These are phyloP conservation scores for Aspergillus sergii DNA, from an alignment of 2,329 filamentous ascomycete species.

Conservation along the genomic window DNA sequence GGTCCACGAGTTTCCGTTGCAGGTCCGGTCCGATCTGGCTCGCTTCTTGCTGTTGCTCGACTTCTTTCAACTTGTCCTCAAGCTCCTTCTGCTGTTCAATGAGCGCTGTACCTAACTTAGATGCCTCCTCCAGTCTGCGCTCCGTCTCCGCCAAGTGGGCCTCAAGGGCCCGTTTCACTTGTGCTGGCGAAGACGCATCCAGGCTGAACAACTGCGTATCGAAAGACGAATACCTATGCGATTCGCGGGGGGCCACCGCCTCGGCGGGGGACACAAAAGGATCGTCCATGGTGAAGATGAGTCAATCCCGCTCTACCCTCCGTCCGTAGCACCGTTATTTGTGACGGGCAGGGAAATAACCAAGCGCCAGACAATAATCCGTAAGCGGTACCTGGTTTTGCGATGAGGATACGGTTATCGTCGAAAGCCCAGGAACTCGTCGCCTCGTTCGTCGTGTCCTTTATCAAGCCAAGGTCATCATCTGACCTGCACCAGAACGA, in stretches of 20 bases:
- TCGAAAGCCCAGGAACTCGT: conserved; percentile 25
- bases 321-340: conserved; percentile 12
- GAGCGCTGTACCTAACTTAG: conserved; percentile 82
- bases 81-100: conserved; percentile 85
- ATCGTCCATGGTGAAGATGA: conserved; percentile 49
- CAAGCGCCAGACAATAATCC: background rate
- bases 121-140: conserved; percentile 85
- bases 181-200: conserved; percentile 79
- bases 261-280: conserved; percentile 60
- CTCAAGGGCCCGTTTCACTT: conserved; percentile 85
- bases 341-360: conserved; percentile 14
- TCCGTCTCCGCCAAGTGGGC: conserved; percentile 93
- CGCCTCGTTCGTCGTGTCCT: conserved; percentile 26
- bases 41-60: conserved; percentile 75
- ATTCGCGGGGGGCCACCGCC: conserved; percentile 42
- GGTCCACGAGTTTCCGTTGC: conserved; percentile 76
- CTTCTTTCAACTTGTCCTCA: conserved; percentile 77
- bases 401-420: conserved; percentile 27
- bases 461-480: conserved; percentile 32
- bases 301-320: conserved; percentile 18
- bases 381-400: conserved; percentile 11
- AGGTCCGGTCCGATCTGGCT: conserved; percentile 81
- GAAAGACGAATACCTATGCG: conserved; percentile 78
- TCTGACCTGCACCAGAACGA: conserved; percentile 22
- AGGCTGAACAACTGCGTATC: conserved; percentile 78